Base-by-base conservation (phyloP, 2,329 filamentous ascomycete species). In the Apiospora saccharicola region DNA sequence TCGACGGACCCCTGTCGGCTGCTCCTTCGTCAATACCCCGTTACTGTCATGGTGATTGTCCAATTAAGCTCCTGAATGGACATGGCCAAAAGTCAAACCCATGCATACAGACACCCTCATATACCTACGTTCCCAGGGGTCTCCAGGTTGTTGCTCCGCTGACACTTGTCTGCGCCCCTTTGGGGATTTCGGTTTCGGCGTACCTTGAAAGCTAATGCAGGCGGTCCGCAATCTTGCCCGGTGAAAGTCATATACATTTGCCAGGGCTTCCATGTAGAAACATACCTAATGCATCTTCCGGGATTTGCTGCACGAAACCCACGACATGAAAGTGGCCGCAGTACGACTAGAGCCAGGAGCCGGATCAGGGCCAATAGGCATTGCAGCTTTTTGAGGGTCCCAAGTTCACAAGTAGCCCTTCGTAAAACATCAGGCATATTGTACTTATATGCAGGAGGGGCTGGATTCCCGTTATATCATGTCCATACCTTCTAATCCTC, bases 61-160 rank as follows among this genome's bases (percentile, higher is more conserved):
- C 57, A 64, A 64, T 64, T 64, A 64, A 64, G 57, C 57, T 41
- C 10, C 34, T 41, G 57, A 19, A n/a, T 61, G 2, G 57, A 34
- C 57, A 64, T 64, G 37, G 19, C 34, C 57, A 37, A 41, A 57
- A 64, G 57, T 41, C 57, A 64, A 64, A 64, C 57, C 57, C 57
- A 41, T 64, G 57, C 19, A 41, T 24, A 41, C 13, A 30, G 7
- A 64, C 57, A 41, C 57, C 22, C n/a, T 41, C 57, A 37, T 41
- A 34, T 12, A 22, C 22, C 57, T 41, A 34, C 57, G 41, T 41
- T 12, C 10, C 19, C 57, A n/a, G 19, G 19, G 34, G 53, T 19
- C n/a, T 34, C 57, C 57, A 64, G 34, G 30, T 37, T 8, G 30
- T n/a, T 41, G 30, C 30, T 61, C 37, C 53, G 53, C 30, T 61